Base-by-base conservation (phyloP, 257 asterid genomes). In the Petunia axillaris region DNA sequence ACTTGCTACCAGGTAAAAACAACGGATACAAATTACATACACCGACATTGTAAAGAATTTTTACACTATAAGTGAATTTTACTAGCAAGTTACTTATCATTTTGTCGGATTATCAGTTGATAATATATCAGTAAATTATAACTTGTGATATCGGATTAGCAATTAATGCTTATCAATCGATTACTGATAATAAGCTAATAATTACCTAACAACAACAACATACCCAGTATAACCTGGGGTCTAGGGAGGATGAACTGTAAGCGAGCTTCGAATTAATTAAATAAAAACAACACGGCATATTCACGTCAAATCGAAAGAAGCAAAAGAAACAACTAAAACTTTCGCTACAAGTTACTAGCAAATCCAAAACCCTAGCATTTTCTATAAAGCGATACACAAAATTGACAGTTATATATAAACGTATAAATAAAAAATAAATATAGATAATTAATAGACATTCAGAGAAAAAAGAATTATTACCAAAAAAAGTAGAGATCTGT, bases 361-460 rank as follows among this genome's bases (percentile, higher is more conserved):
- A 65, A 40, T 46, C 10, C 9, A 70, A 25, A 70, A 70, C 76
- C 76, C 76, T 70, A 70, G 10, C 58, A 70, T 44, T 70, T 70
- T 4, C 15, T 8, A 44, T 4, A 43, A 70, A 70, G 5, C 40
- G n/a, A n/a, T 5, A 8, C 8, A 68, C 10, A 64, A 68, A 16
- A 44, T 68, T 57, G 40, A 44, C 4, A 71, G 35, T 25, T 71
- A 10, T 71, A 71, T 35, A 65, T 39, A 71, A 10, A 2, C 39
- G 41, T 66, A 44, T 14, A 8, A 70, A 25, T n/a, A 3, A 10
- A 9, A 46, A 14, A 16, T 11, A 16, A 25, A n/a, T 4, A 25
- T 59, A 10, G 25, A 25, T 25, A 71, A 2, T 36, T 35, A 36
- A 8, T 36, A 36, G 9, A 3, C n/a, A 48, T 3, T 7, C 41